Conservation (phyloP, 768 basidiomycete genomes). For the Hericium erinaceus region DNA sequence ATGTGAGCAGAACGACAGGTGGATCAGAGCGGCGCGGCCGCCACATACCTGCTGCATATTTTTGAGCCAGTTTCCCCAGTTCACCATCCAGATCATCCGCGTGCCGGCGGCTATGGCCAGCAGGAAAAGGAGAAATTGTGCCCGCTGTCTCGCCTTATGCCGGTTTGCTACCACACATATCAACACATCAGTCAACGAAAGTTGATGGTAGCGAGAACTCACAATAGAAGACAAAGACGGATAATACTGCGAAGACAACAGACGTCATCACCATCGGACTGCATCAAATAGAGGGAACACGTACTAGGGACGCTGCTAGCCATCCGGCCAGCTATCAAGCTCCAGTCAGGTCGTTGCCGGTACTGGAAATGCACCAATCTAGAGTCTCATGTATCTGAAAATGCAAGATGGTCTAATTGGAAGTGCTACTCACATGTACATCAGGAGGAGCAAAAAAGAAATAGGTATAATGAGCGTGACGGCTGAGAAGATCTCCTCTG, state of each 20-base stretch:
- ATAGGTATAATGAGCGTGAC: constrained; percentile 61
- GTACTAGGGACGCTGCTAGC: constrained; percentile 63
- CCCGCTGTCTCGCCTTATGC: constrained; percentile 44
- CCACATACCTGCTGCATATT: constrained; percentile 64
- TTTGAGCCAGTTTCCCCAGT: constrained; percentile 56
- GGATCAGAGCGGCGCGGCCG: neutral
- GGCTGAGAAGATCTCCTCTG: constrained; percentile 65
- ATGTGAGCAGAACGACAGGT: neutral
- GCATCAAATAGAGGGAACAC: constrained; percentile 18
- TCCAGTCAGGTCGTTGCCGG: constrained; percentile 43
- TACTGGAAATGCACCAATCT: constrained; percentile 80
- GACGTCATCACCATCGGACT: neutral
- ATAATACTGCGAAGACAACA: constrained; percentile 40
- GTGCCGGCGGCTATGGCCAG: constrained; percentile 49
- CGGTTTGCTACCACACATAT: constrained; percentile 43
- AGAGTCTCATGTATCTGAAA: neutral
- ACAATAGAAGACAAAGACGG: constrained; percentile 73
- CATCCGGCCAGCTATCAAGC: constrained; percentile 47
- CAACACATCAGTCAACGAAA: neutral
- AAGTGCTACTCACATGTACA: constrained; percentile 66
- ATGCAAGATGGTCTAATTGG: neutral
- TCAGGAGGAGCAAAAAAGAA: constrained; percentile 64
- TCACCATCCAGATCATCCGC: constrained; percentile 64
- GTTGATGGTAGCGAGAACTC: constrained; percentile 18
- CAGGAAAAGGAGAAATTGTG: constrained; percentile 51